Evolutionary conservation across 2,329 filamentous ascomycete genomes (phyloP).

Genomic region (Bipolaris zeicola): DNA sequence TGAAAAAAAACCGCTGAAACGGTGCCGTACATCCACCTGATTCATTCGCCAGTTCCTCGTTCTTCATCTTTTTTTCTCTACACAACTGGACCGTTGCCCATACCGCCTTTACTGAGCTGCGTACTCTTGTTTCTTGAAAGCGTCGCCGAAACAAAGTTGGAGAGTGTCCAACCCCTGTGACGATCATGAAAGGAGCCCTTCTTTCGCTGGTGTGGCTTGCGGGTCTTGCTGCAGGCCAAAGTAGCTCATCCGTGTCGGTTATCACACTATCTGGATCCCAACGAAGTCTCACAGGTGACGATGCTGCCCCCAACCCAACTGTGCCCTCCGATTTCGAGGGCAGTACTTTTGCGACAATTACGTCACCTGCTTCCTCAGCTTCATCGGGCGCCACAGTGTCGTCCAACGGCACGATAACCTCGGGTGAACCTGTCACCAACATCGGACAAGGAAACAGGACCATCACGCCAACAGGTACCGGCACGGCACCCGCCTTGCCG

Average conservation of each 20-base stretch:
- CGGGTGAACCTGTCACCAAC: constrained; percentile 30
- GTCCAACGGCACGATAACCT: constrained; percentile 25
- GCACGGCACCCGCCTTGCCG: constrained; percentile 35
- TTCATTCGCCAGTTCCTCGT: not conserved
- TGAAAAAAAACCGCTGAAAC: not conserved
- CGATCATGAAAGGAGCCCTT: constrained; percentile 30
- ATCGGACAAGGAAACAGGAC: constrained; percentile 39
- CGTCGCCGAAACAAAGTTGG: not conserved
- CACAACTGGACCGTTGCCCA: not conserved
- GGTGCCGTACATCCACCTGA: constrained; percentile 1
- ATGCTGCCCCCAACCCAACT: constrained; percentile 32
- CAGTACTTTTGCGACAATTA: constrained; percentile 33
- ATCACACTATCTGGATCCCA: constrained; percentile 33
- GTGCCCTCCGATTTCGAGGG: constrained; percentile 38
- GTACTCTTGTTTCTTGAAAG: not conserved
- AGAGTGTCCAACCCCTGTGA: constrained; percentile 10
- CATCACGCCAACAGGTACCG: constrained; percentile 27
- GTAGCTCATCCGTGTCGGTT: constrained; percentile 32
- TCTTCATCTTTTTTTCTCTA: not conserved
- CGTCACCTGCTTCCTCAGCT: constrained; percentile 16
- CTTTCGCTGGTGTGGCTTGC: constrained; percentile 33
- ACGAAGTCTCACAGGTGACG: constrained; percentile 23
- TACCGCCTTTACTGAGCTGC: not conserved
- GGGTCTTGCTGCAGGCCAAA: constrained; percentile 31
- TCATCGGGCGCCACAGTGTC: constrained; percentile 22